A percentile compares a stretch with the other conserved stretches of the same genome.
Conservation (phyloP, 768 basidiomycete species). For the Boletus vinaceobasis region DNA sequence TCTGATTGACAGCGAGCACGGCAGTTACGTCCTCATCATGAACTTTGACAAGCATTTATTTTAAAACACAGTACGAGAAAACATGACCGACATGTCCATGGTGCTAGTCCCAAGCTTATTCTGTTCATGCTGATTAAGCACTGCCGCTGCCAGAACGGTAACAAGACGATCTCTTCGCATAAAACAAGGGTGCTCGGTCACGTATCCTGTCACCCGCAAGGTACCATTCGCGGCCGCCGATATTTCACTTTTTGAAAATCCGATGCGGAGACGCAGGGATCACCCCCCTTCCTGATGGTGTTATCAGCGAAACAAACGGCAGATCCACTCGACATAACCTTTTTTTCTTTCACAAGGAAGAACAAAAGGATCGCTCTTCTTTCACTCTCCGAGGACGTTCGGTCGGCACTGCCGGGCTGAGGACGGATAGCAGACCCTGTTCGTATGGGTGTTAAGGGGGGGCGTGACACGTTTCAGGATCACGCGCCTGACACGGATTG, state of each 20-base stretch:
- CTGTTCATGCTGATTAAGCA: slow-evolving; percentile 8
- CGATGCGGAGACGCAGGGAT: slow-evolving; percentile 12
- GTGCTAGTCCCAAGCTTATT: background rate
- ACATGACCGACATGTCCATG: background rate
- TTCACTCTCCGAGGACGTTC: slow-evolving; percentile 18
- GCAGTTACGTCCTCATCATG: slow-evolving; percentile 2
- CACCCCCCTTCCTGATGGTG: slow-evolving; percentile 16
- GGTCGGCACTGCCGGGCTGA: background rate
- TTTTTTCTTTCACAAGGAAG: background rate
- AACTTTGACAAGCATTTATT: slow-evolving; percentile 1
- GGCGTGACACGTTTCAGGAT: slow-evolving; percentile 14
- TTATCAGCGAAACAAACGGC: slow-evolving; percentile 17
- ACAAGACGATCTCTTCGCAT: slow-evolving; percentile 14
- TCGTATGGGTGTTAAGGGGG: background rate
- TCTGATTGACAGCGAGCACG: slow-evolving; percentile 2
- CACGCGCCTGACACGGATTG: slow-evolving; percentile 9
- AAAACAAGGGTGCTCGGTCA: slow-evolving; percentile 9
- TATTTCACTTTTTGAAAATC: slow-evolving; percentile 16
- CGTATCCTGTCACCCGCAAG: slow-evolving; percentile 6
- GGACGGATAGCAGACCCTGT: slow-evolving; percentile 1
- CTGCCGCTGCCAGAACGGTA: slow-evolving; percentile 19
- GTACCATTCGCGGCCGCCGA: slow-evolving; percentile 11
- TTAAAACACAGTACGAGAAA: background rate
- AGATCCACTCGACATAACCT: slow-evolving; percentile 5
- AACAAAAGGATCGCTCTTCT: slow-evolving; percentile 1